A percentile compares a stretch with the other conserved stretches of the same genome.
These are phyloP conservation scores for Elsinoe ampelina DNA, from an alignment of 2,329 filamentous ascomycete species.

Conservation along the genomic window DNA sequence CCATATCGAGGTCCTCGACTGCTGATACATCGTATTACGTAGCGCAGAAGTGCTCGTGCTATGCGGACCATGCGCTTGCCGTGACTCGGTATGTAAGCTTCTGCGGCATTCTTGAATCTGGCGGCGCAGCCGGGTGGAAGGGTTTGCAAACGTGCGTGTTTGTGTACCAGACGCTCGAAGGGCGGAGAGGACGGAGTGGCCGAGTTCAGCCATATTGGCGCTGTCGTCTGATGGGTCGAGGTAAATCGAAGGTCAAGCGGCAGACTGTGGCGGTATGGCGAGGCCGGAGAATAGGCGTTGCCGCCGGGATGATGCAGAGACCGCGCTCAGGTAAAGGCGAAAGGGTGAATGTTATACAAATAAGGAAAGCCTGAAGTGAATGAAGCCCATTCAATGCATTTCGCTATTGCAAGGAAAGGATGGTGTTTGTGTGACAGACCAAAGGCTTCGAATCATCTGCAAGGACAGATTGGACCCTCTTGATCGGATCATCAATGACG, in stretches of 20 bases:
- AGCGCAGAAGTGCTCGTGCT: background rate
- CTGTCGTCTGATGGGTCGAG: background rate
- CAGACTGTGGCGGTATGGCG: background rate
- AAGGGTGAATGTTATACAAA: background rate
- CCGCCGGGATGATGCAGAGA: background rate
- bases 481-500: conserved; percentile 9
- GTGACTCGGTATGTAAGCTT: background rate
- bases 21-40: background rate
- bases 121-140: background rate
- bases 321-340: background rate
- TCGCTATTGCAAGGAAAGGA: background rate
- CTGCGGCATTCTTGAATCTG: conserved; percentile 19
- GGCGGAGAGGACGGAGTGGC: background rate
- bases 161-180: background rate
- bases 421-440: background rate
- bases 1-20: background rate
- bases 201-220: conserved; percentile 6
- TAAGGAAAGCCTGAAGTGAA: background rate
- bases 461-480: conserved; percentile 9
- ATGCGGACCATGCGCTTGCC: background rate
- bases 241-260: background rate
- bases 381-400: background rate
- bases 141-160: background rate
- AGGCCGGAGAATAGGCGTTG: conserved; percentile 2
- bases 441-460: background rate